Evolutionary conservation across 2,329 filamentous ascomycete species (phyloP).

Genomic region (Sporothrix humicola): DNA sequence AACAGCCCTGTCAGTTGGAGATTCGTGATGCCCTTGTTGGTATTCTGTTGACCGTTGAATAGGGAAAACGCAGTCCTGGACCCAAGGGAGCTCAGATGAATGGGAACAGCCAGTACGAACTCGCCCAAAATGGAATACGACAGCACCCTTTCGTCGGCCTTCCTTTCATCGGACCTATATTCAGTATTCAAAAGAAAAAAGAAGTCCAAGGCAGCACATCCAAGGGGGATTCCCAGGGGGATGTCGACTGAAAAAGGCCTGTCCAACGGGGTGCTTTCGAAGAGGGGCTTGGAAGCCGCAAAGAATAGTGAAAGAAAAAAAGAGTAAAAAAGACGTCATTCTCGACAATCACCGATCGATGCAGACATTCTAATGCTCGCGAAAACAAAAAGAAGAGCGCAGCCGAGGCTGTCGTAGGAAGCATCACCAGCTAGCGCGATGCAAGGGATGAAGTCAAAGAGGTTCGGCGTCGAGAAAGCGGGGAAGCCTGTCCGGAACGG

Average conservation of each 20-base stretch:
- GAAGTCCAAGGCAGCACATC: not conserved
- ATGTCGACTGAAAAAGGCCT: not conserved
- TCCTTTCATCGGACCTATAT: not conserved
- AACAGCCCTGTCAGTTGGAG: slow-evolving; percentile 3
- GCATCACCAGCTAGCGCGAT: not conserved
- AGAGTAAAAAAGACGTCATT: not conserved
- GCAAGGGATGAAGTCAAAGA: slow-evolving; percentile 11
- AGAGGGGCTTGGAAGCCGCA: not conserved
- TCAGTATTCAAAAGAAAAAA: not conserved
- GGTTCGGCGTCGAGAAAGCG: not conserved
- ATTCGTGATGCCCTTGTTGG: not conserved
- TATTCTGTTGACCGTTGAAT: not conserved
- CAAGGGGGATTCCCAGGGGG: not conserved
- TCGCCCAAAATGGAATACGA: slow-evolving; percentile 11
- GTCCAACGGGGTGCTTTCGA: not conserved
- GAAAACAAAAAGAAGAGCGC: no score
- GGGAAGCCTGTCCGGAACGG: slow-evolving; percentile 12
- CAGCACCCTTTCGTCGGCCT: not conserved
- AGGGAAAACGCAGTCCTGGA: not conserved
- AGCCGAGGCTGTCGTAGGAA: not conserved
- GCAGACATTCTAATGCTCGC: no score
- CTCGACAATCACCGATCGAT: not conserved
- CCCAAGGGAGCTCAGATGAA: slow-evolving; percentile 14
- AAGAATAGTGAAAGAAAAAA: not conserved
- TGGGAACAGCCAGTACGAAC: not conserved